Base-by-base conservation (phyloP, 2,329 filamentous ascomycete species). In the Penicillium sclerotiorum region DNA sequence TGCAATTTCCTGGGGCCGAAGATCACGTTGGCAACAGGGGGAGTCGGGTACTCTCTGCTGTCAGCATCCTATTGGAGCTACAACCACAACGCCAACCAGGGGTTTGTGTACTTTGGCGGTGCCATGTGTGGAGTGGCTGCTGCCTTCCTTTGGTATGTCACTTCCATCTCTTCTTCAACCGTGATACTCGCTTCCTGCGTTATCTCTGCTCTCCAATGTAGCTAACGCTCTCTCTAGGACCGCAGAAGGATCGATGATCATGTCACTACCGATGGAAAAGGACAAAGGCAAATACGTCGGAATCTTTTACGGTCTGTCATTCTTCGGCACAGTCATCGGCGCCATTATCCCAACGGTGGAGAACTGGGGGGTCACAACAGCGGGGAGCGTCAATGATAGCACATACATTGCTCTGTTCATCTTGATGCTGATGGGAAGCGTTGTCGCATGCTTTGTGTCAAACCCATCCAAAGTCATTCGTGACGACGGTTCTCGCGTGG, bases 231-330 rank as follows among this genome's bases (percentile, higher is more conserved):
- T 28, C 13, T 15, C n/a, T 18, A 57, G 54, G 54, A 87, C 86
- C 27, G 89, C 87, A 1, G 89, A 93, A 73, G 89, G 89, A 52
- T 85, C 88, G 51, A 89, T 93, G 65, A 92, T 93, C 87, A 89
- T 92, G 81, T 82, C 86, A 8, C 92, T 92, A 65, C 89, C 89
- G 3, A 75, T 82, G n/a, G 89, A 93, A 72, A 70, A 80, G 37
- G 80, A 81, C 55, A 93, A 93, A 77, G 89, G 89, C 35, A 82
- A 84, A 53, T 93, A 90, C 70, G 90, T 94, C 66, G 86, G 86
- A 54, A 85, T 82, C 77, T 93, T 93, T 73, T 93, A 89, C 88
- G 83, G 88, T 71, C 90, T 94, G 62, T 94, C 92, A 80, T 92
- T 93, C 72, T 71, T 89, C 52, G 89, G 89, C 57, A 88, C 83